These are phyloP conservation scores for Fraxinus baroniana DNA, from an alignment of 305 asterid genomes.

Conservation along the genomic window DNA sequence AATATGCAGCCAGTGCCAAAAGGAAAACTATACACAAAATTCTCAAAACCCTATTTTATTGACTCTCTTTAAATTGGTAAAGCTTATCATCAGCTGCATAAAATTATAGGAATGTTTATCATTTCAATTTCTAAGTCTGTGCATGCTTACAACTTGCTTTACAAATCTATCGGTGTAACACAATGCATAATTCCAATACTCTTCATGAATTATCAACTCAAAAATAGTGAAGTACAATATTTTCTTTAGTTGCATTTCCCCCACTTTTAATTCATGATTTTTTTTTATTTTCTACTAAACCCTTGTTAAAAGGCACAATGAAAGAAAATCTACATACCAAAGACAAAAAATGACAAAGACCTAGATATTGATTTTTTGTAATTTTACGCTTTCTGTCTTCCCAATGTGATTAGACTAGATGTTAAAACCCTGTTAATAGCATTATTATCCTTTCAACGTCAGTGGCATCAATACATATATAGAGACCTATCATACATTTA, in stretches of 20 bases:
- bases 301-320: not conserved
- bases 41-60: not conserved
- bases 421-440: not conserved
- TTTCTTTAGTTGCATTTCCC: not conserved
- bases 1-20: not conserved
- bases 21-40: not conserved
- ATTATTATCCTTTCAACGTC: not conserved
- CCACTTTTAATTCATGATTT: not conserved
- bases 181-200: not conserved
- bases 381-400: too few species aligned
- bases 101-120: not conserved
- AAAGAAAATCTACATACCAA: not conserved
- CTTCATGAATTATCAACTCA: not conserved
- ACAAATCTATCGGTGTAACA: not conserved
- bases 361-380: not conserved
- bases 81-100: not conserved
- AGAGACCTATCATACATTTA: not conserved
- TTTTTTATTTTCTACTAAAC: not conserved
- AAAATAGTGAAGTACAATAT: not conserved
- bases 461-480: not conserved
- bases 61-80: not conserved
- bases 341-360: not conserved
- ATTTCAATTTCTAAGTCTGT: not conserved
- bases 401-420: not conserved
- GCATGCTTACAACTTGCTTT: not conserved